Evolutionary conservation across 2,329 filamentous ascomycete genomes (phyloP), one percentile per base, ranked within the genome.

Genomic region (Rhinocladiella similis): DNA sequence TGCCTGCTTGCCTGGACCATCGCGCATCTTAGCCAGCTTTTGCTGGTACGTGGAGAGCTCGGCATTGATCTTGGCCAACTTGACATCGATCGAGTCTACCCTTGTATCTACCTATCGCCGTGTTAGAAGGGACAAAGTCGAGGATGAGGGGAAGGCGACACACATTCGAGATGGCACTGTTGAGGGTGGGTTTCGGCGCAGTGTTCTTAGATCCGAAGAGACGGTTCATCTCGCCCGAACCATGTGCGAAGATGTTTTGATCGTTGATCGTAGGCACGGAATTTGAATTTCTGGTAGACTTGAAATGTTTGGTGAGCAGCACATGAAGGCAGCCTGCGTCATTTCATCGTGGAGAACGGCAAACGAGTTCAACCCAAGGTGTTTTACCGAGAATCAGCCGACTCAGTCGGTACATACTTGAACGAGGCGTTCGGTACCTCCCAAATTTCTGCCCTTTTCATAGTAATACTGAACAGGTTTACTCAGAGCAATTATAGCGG

Each of bases 1-100:
- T 27, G 93, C 92, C 13, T 84, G 87, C 74, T 97, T 97, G 65
- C 92, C 94, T 0, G 93, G 92, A 0, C 94, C 94, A 63, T 97
- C 92, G 73, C 92, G 91, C 92, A 97, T 95, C 71, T 92, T 93
- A 67, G 85, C 75, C 29, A 97, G 86, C 69, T 93, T 92, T 63
- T 86, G 78, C 75, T 97, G 92, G 80, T 97, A 96, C 60, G 88
- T 87, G 14, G 85, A 81, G 3, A 99, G 88, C 73, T 97, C 93
- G 67, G 89, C 87, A 75, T 96, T 97, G 68, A 97, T 84, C 62
- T 91, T 88, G 59, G 92, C 89, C 67, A 97, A 89, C 72, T 97
- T 96, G 61, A 96, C 92, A 77, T 97, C 94, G 78, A 97, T 87
- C 63, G 84, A 87, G 70, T 91, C 86, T 72, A 96, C 84, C 48